Conservation (phyloP, 2,329 filamentous ascomycete genomes). For the Phialophora macrospora region DNA sequence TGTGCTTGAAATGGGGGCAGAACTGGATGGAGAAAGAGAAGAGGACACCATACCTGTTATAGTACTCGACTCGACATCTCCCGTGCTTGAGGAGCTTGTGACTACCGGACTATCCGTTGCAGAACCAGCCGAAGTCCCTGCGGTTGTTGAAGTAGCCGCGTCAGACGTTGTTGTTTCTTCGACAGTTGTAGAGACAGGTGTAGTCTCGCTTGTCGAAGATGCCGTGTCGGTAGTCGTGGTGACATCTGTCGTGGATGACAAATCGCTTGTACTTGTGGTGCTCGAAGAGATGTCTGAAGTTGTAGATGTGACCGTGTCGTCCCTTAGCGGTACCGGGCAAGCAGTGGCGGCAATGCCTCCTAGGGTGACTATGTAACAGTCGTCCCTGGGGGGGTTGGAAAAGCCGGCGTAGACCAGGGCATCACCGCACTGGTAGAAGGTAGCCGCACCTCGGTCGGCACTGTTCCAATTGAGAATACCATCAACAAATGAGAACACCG, state of each 20-base stretch:
- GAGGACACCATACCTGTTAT: slow-evolving; percentile 35
- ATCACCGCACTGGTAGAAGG: slow-evolving; percentile 35
- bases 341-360: slow-evolving; percentile 32
- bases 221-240: slow-evolving; percentile 16
- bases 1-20: slow-evolving; percentile 25
- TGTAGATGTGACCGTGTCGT: background rate
- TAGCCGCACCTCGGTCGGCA: slow-evolving; percentile 26
- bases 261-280: background rate
- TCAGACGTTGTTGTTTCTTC: too few relatives aligned
- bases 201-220: background rate
- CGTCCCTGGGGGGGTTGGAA: slow-evolving; percentile 24
- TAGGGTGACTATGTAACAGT: slow-evolving; percentile 32
- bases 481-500: slow-evolving; percentile 31
- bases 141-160: too few relatives aligned
- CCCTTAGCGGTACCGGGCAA: slow-evolving; percentile 26
- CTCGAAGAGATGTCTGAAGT: background rate
- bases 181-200: too few relatives aligned
- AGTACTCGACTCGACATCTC: slow-evolving; percentile 20
- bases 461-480: slow-evolving; percentile 35
- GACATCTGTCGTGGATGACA: slow-evolving; percentile 14
- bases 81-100: slow-evolving; percentile 22
- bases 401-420: slow-evolving; percentile 35
- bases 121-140: slow-evolving; percentile 4
- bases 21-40: slow-evolving; percentile 27
- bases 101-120: background rate